Evolutionary conservation across 495 filamentous ascomycete genomes (phyloP).

Genomic region (Cladorrhinum samala): DNA sequence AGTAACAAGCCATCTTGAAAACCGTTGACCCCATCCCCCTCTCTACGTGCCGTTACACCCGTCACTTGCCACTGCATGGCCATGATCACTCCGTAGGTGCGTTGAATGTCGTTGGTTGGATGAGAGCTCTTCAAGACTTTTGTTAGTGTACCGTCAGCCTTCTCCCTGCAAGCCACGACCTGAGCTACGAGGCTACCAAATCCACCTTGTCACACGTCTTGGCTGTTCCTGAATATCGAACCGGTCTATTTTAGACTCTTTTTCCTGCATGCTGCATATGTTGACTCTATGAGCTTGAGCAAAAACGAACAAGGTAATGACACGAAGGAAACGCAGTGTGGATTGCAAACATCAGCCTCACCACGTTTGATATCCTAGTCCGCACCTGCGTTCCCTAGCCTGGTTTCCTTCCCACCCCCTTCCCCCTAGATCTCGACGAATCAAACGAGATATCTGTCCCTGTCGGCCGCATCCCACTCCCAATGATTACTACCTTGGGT

Average conservation of each 20-base stretch:
- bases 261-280: slow-evolving; percentile 18
- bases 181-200: slow-evolving; percentile 2
- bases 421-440: slow-evolving; percentile 6
- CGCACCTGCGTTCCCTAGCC: neutral
- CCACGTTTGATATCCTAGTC: slow-evolving; percentile 7
- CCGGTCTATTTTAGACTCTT: slow-evolving; percentile 12
- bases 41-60: neutral
- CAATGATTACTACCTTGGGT: slow-evolving; percentile 10
- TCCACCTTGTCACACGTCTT: neutral
- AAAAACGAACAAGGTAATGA: slow-evolving; percentile 14
- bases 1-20: too few relatives aligned
- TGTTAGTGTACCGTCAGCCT: slow-evolving; percentile 1
- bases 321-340: slow-evolving; percentile 22
- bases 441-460: slow-evolving; percentile 6
- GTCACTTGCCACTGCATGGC: slow-evolving; percentile 1
- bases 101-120: slow-evolving; percentile 2
- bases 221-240: neutral
- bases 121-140: neutral
- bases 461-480: slow-evolving; percentile 13
- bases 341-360: slow-evolving; percentile 15
- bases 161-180: neutral
- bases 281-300: slow-evolving; percentile 11
- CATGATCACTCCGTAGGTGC: neutral
- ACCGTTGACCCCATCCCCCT: neutral
- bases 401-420: slow-evolving; percentile 6